Percentiles rank a stretch among this genome's conserved stretches.
phyloP scores from a whole-genome alignment of 1,284 basidiomycete genomes.

The Tilletia setariae region DNA sequence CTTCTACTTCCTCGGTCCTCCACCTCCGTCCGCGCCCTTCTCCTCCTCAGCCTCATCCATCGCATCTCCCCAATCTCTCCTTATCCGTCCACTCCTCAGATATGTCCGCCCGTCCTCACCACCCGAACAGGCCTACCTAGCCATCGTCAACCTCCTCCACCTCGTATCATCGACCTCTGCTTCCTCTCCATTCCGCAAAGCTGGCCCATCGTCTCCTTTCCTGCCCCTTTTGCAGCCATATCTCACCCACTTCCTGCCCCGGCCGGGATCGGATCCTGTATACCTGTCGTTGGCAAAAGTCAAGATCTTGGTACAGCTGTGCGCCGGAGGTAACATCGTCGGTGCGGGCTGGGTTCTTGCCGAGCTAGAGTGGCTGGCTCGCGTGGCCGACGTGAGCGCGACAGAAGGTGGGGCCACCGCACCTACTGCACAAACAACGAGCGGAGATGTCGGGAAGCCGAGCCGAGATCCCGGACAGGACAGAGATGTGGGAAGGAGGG shows the following conservation, averaged over 20 bases:
- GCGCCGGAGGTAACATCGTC: slow-evolving; percentile 14
- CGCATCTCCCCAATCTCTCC: slow-evolving; percentile 24
- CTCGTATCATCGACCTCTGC: slow-evolving; percentile 5
- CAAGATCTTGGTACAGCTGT: slow-evolving; percentile 31
- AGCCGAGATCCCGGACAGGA: not conserved
- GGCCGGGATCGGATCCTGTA: slow-evolving; percentile 34
- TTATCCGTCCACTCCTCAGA: slow-evolving; percentile 28
- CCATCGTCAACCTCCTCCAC: slow-evolving; percentile 30
- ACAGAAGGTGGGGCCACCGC: not conserved
- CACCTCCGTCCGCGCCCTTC: not conserved
- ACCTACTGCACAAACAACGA: not conserved
- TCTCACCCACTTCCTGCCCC: slow-evolving; percentile 33
- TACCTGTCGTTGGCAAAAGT: slow-evolving; percentile 41
- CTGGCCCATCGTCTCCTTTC: slow-evolving; percentile 18
- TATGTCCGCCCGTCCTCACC: slow-evolving; percentile 17
- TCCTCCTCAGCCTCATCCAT: not conserved
- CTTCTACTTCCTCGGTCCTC: not conserved
- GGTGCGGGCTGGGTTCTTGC: slow-evolving; percentile 6
- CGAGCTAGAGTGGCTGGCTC: slow-evolving; percentile 6
- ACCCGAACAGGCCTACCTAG: slow-evolving; percentile 35
- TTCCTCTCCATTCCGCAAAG: too few relatives aligned
- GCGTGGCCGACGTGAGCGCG: not conserved
- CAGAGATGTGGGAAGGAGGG: not conserved
- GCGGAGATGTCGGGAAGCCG: not conserved
- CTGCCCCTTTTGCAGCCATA: slow-evolving; percentile 24